Percentiles rank a stretch among this genome's conserved stretches.
Evolutionary conservation across 345 rosid genomes (phyloP).

Genomic region (Hibiscus trionum): DNA sequence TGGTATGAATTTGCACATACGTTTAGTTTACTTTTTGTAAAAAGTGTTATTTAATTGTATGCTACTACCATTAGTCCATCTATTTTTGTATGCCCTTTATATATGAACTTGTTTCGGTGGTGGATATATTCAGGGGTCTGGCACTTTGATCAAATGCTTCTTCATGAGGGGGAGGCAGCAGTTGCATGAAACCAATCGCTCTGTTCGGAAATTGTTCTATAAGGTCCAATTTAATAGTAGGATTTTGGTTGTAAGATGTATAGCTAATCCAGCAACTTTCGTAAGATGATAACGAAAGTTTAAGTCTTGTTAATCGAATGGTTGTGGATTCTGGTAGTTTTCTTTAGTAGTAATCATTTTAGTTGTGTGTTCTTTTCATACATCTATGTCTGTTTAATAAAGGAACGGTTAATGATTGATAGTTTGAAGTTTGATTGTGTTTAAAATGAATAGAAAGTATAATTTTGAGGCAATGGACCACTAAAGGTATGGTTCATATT

Average conservation of each 20-base stretch:
- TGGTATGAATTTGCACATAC: constrained; percentile 34
- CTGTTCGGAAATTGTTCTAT: background rate
- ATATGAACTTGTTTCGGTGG: background rate
- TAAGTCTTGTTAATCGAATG: background rate
- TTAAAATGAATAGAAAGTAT: too few species aligned
- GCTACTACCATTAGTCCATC: too few species aligned
- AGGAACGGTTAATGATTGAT: too few species aligned
- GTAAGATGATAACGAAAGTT: constrained; percentile 2
- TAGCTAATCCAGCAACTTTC: too few species aligned
- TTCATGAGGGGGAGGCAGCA: constrained; percentile 34
- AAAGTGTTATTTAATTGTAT: too few species aligned
- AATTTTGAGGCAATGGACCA: too few species aligned
- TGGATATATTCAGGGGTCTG: constrained; percentile 61
- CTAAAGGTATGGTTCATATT: too few species aligned
- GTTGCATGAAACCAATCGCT: constrained; percentile 19
- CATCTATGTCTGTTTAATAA: too few species aligned
- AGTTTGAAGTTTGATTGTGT: too few species aligned
- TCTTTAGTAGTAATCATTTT: background rate
- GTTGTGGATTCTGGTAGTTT: background rate
- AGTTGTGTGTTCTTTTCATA: too few species aligned
- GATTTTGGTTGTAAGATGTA: constrained; percentile 5
- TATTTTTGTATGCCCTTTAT: background rate
- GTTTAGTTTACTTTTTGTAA: background rate
- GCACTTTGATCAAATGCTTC: constrained; percentile 89
- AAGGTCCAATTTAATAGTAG: constrained; percentile 1